Base-by-base conservation (phyloP, 495 filamentous ascomycete genomes). In the Thermothielavioides terrestris region DNA sequence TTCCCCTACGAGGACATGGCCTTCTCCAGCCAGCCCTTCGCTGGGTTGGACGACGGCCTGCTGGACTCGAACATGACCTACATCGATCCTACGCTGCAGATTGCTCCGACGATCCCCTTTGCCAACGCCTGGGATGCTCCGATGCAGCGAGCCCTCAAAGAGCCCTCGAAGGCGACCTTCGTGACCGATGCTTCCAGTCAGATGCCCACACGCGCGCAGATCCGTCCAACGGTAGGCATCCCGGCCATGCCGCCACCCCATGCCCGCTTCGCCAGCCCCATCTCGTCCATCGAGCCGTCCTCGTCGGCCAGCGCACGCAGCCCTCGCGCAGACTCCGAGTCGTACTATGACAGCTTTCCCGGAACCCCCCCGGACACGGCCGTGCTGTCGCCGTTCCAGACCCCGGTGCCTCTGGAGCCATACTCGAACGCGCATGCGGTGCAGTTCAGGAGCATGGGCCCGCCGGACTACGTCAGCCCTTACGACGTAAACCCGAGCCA, bases 271-370 rank as follows among this genome's bases (percentile, higher is more conserved):
- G 12, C 58, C 53, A 49, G 68, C 57, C 55, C 70, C 58, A 50
- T 64, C 43, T 61, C 68, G 1, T 56, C 56, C 7, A 46, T 45
- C 30, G 60, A 70, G 20, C 58, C 60, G 34, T 64, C 68, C 3
- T 64, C 69, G 0, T 63, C 60, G n/a, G 64, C 65, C 39, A 65
- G 60, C 41, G 53, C 50, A 17, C 55, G 57, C 23, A 72, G 69
- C 23, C 70, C 69, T 8, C 66, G 52, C 0, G 47, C 65, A 2
- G 70, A 72, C 11, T 56, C 57, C 28, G 68, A 71, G 37, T 63
- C 61, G 27, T 65, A 59, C 50, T 59, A 64, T 47, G 53, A 61
- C 30, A 15, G 58, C 22, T 55, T 58, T n/a, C 68, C 63, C 12
- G 52, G 56, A 32, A 68, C 70, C 6, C 68, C 65, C 4, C 54